Evolutionary conservation across 2,329 filamentous ascomycete species (phyloP).

Genomic region (Neonectria hederae): DNA sequence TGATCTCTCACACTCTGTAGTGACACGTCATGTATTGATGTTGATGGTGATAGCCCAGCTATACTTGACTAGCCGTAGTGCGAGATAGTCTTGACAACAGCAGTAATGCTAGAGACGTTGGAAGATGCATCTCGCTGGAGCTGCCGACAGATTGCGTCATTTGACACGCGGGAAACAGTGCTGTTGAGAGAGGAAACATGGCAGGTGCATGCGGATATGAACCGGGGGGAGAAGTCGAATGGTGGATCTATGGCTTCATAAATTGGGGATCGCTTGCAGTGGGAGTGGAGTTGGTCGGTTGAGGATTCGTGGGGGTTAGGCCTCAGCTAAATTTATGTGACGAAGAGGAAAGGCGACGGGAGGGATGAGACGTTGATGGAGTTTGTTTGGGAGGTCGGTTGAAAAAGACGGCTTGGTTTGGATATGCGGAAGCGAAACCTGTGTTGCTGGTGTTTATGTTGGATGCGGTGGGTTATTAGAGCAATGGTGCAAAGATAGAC

Average conservation of each 20-base stretch:
- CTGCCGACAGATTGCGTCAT: not conserved
- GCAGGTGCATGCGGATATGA: not conserved
- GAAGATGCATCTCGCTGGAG: not conserved
- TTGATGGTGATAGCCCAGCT: not conserved
- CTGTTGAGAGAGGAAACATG: not conserved
- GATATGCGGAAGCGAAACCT: not conserved
- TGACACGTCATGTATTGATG: not conserved
- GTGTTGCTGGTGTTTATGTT: not conserved
- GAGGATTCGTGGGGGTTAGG: constrained; percentile 21
- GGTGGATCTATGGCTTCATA: constrained; percentile 15
- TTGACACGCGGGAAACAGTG: not conserved
- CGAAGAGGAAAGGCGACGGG: constrained; percentile 4
- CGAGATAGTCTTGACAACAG: not conserved
- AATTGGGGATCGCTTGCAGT: not conserved
- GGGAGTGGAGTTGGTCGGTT: constrained; percentile 14
- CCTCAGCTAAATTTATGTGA: constrained; percentile 17
- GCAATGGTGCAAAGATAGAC: no score
- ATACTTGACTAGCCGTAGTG: no score
- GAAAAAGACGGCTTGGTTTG: not conserved
- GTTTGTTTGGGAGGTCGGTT: not conserved
- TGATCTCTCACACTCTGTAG: constrained; percentile 1
- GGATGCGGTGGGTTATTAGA: no score
- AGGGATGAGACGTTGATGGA: not conserved
- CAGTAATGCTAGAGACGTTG: not conserved
- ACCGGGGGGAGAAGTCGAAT: constrained; percentile 12